phyloP scores from a whole-genome alignment of 2,329 filamentous ascomycete species.

The Colletotrichum lindemuthianum region DNA sequence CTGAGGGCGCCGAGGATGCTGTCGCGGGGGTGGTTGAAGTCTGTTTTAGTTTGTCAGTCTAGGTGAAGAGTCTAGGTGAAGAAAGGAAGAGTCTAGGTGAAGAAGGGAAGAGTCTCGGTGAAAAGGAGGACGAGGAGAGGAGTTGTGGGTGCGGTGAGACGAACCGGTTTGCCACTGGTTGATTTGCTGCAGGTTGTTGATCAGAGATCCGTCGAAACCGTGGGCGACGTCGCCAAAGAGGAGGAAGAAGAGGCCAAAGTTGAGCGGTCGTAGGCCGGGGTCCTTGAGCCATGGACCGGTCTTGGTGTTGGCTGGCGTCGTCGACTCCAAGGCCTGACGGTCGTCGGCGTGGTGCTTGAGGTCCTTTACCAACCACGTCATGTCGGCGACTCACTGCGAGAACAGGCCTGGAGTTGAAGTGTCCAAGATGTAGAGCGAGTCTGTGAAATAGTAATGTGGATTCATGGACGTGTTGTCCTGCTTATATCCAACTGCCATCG shows the following conservation, averaged over 20 bases:
- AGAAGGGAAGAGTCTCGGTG: too few relatives aligned
- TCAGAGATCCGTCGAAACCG: slow-evolving; percentile 60
- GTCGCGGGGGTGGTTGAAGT: slow-evolving; percentile 46
- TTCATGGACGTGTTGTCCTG: background rate
- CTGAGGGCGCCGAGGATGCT: slow-evolving; percentile 45
- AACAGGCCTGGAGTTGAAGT: too few relatives aligned
- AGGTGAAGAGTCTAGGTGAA: too few relatives aligned
- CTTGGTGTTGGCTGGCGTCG: slow-evolving; percentile 26
- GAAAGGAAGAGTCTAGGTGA: background rate
- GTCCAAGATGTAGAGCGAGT: too few relatives aligned
- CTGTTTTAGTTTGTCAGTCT: slow-evolving; percentile 1
- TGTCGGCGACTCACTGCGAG: background rate
- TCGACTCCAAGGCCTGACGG: slow-evolving; percentile 26
- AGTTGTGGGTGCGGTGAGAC: background rate
- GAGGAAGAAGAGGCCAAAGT: slow-evolving; percentile 43
- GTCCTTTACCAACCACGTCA: slow-evolving; percentile 25
- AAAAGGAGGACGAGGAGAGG: fast-evolving
- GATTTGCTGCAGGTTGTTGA: slow-evolving; percentile 59
- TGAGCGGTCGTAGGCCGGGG: slow-evolving; percentile 19
- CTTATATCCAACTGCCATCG: slow-evolving; percentile 18
- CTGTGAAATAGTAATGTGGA: too few relatives aligned
- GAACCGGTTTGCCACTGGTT: slow-evolving; percentile 51
- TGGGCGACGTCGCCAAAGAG: slow-evolving; percentile 53
- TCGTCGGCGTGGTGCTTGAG: slow-evolving; percentile 18
- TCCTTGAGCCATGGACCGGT: slow-evolving; percentile 23